phyloP scores from a whole-genome alignment of 805 yeast species.

The Saturnispora kantuleensis region DNA sequence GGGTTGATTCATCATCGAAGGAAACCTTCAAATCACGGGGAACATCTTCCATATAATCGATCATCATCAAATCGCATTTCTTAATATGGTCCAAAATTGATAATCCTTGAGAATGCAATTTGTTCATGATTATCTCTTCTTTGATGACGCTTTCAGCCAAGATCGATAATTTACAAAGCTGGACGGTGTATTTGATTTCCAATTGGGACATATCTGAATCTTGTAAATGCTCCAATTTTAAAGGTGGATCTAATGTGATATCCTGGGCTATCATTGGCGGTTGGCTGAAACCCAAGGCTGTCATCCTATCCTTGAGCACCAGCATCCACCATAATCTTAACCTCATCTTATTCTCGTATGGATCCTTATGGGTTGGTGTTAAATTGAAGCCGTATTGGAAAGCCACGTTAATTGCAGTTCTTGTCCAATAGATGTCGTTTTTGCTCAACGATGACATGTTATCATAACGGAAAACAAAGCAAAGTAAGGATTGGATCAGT shows the following conservation, averaged over 20 bases:
- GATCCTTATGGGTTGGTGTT: constrained; percentile 16
- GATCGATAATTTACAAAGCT: constrained; percentile 56
- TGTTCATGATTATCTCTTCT: constrained; percentile 62
- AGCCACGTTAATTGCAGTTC: constrained; percentile 60
- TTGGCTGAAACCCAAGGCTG: constrained; percentile 65
- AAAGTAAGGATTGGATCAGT: constrained; percentile 46
- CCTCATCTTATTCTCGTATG: constrained; percentile 19
- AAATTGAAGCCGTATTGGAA: constrained; percentile 72
- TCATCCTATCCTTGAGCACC: constrained; percentile 58
- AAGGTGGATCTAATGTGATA: constrained; percentile 71
- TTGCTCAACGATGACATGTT: constrained; percentile 31
- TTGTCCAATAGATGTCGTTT: constrained; percentile 66
- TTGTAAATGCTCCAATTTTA: constrained; percentile 53
- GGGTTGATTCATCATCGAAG: constrained; percentile 43
- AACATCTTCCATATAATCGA: constrained; percentile 61
- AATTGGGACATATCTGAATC: constrained; percentile 40
- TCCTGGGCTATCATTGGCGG: constrained; percentile 59
- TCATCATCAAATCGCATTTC: constrained; percentile 68
- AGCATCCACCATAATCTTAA: constrained; percentile 57
- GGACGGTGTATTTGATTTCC: constrained; percentile 51
- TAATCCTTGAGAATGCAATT: constrained; percentile 41
- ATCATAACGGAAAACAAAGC: constrained; percentile 19
- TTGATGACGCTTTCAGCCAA: constrained; percentile 59
- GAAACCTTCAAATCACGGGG: constrained; percentile 56
- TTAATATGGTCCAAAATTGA: constrained; percentile 32